phyloP scores from a whole-genome alignment of 2,329 filamentous ascomycete species.

The Diaporthe sp. region DNA sequence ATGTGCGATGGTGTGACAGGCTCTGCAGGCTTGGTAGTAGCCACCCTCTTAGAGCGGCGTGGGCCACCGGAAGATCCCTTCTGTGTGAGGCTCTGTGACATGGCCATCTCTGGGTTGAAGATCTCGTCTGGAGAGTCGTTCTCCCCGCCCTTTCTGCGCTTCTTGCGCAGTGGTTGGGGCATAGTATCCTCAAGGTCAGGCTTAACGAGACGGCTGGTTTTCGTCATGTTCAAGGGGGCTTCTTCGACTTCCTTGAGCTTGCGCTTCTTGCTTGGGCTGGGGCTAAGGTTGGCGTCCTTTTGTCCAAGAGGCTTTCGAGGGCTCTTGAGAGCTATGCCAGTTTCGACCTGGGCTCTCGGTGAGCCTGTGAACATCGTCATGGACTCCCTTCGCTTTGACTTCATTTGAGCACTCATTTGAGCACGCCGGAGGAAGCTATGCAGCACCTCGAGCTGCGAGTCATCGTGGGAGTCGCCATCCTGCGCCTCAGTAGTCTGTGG shows the following conservation, averaged over 20 bases:
- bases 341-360: constrained; percentile 43
- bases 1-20: constrained; percentile 48
- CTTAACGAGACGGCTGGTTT: constrained; percentile 42
- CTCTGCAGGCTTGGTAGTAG: constrained; percentile 43
- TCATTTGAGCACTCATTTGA: constrained; percentile 41
- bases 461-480: constrained; percentile 43
- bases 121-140: constrained; percentile 42
- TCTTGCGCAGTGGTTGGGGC: constrained; percentile 47
- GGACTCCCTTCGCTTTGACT: constrained; percentile 46
- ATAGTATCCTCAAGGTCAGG: constrained; percentile 44
- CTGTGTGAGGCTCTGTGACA: constrained; percentile 35
- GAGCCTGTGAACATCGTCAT: constrained; percentile 47
- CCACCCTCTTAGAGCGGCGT: constrained; percentile 36
- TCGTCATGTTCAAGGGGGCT: constrained; percentile 36
- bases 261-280: constrained; percentile 54
- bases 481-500: background rate
- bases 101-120: constrained; percentile 44
- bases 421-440: constrained; percentile 51
- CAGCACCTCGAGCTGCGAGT: constrained; percentile 51
- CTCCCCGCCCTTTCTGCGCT: constrained; percentile 46
- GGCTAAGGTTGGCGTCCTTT: constrained; percentile 53
- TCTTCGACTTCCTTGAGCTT: constrained; percentile 46
- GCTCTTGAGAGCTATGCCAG: constrained; percentile 35
- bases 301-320: constrained; percentile 48
- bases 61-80: background rate